phyloP scores from a whole-genome alignment of 208 protist genomes.

The Leishmania aethiopica region DNA sequence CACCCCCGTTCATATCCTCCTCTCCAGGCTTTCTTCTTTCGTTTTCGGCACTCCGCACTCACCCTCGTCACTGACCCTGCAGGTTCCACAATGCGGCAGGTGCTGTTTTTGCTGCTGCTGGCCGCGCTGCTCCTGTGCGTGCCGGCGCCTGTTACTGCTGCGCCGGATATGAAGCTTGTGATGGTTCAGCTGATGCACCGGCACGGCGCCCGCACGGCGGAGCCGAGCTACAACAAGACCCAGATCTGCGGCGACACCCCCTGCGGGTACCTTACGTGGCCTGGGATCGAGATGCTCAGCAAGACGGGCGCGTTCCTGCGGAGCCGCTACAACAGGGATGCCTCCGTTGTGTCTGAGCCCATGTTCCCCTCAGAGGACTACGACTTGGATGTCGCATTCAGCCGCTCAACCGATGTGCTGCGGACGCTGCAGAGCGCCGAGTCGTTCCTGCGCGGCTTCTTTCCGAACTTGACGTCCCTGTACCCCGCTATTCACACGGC shows the following conservation, averaged over 20 bases:
- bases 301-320: constrained; percentile 44
- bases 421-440: constrained; percentile 56
- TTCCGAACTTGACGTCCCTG: constrained; percentile 24
- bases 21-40: background rate
- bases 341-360: constrained; percentile 21
- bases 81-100: background rate
- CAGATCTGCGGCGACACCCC: constrained; percentile 40
- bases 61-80: background rate
- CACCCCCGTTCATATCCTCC: background rate
- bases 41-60: too few relatives aligned
- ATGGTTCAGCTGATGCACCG: constrained; percentile 55
- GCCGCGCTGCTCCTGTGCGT: constrained; percentile 4
- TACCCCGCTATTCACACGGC: constrained; percentile 34
- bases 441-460: constrained; percentile 43
- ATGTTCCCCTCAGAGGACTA: constrained; percentile 40
- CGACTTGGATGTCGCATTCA: constrained; percentile 47
- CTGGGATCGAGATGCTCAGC: constrained; percentile 37
- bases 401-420: constrained; percentile 48
- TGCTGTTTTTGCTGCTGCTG: background rate
- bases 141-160: background rate
- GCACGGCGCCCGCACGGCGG: constrained; percentile 43
- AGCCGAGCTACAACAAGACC: constrained; percentile 29
- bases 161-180: constrained; percentile 20
- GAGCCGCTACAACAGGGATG: constrained; percentile 40
- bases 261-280: constrained; percentile 47